Base-by-base conservation (phyloP, 306 rosid species). In the Chamaecrista fasciculata region DNA sequence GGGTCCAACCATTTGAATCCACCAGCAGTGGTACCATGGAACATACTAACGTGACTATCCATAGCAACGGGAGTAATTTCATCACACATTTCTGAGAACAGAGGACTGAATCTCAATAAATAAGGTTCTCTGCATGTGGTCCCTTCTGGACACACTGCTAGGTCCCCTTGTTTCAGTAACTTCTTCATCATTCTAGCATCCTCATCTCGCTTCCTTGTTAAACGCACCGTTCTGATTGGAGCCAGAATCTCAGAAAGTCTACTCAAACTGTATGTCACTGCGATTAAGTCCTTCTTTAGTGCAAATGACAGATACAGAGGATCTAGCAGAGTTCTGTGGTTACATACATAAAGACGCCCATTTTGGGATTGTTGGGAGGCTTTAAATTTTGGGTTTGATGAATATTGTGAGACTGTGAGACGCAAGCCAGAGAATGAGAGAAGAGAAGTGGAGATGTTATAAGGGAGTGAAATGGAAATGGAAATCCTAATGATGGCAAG, bases 1-100 rank as follows among this genome's bases (percentile, higher is more conserved):
- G 92, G 91, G 69, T 91, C 97, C 70, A 91, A 46, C 67, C 85
- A 81, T 91, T 91, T 88, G 47, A 86, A 61, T 16, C 97, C 97
- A 1, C 96, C 78, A 0, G 97, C 96, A 0, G 92, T 91, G 1
- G 97, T 88, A 1, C 97, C 97, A 23, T 91, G 82, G 68, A 88
- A 84, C 91, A 91, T 86, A 50, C 79, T 70, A 6, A 86, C 92
- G 3, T 80, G 82, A 16, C 76, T 65, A 11, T 78, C 79, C 10
- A 84, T 58, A 0, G 92, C 97, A 0, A 88, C 83, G 0, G 97
- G 96, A 0, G 52, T 49, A 3, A 91, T 80, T 14, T 71, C 75
- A 0, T 72, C 67, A 6, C 82, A 48, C 11, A 86, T 28, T 55
- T 91, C 96, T 0, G 92, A 26, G 36, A 88, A 91, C 44, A 88